phyloP scores from a whole-genome alignment of 164 flowering plant genomes.

The Sextonia rubra region DNA sequence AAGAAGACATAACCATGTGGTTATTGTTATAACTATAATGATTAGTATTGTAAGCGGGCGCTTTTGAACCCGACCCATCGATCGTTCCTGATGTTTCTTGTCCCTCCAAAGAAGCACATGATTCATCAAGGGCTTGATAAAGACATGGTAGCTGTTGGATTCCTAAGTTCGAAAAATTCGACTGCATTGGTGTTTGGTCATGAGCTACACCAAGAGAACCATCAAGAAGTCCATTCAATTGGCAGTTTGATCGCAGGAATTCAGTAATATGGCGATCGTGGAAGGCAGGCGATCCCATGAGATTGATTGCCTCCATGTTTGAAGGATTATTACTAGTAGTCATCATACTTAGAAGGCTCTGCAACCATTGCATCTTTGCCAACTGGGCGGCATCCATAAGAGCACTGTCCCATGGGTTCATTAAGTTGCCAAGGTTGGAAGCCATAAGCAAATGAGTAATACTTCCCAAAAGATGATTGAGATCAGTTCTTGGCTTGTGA shows the following conservation, averaged over 20 bases:
- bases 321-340: constrained; percentile 19
- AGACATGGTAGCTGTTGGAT: not conserved
- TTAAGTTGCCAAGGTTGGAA: constrained; percentile 20
- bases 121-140: not conserved
- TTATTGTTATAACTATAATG: not conserved
- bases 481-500: constrained; percentile 47
- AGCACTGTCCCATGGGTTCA: constrained; percentile 38
- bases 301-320: constrained; percentile 16
- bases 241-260: not conserved
- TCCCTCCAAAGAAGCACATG: not conserved
- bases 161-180: not conserved
- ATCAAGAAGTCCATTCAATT: constrained; percentile 6
- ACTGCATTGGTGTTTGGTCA: not conserved
- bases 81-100: not conserved
- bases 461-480: constrained; percentile 31
- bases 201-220: not conserved
- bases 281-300: constrained; percentile 11
- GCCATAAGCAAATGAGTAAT: constrained; percentile 34
- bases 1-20: not conserved
- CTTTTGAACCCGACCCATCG: not conserved
- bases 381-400: constrained; percentile 40
- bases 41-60: not conserved
- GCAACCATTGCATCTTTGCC: constrained; percentile 43
- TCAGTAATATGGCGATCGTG: constrained; percentile 5
- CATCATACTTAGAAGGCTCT: constrained; percentile 33